Conservation (phyloP, 306 rosid genomes). For the Fragaria vesca region DNA sequence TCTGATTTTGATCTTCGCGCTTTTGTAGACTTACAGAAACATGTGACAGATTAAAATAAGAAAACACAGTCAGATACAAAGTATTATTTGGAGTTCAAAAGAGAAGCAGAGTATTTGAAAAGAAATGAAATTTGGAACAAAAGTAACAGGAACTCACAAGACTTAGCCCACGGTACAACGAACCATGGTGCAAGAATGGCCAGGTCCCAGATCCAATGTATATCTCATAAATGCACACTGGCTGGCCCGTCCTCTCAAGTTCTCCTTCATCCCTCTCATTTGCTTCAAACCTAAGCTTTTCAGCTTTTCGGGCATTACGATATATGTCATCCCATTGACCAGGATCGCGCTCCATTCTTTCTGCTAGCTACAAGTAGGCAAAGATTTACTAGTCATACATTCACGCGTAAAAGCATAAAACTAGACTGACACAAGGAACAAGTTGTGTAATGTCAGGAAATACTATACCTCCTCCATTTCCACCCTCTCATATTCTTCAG, state of each 20-base stretch:
- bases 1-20: constrained; percentile 77
- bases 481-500: constrained; percentile 74
- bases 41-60: constrained; percentile 7
- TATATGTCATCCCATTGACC: constrained; percentile 86
- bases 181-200: constrained; percentile 94
- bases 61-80: not conserved
- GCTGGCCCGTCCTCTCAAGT: constrained; percentile 93
- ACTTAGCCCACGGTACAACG: constrained; percentile 94
- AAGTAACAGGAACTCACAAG: constrained; percentile 58
- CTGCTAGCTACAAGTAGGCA: constrained; percentile 58
- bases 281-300: constrained; percentile 78
- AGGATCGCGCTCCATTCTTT: constrained; percentile 64
- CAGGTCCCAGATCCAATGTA: constrained; percentile 82
- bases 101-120: not conserved
- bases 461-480: constrained; percentile 86
- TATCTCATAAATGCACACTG: constrained; percentile 87
- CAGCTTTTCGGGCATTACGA: constrained; percentile 85
- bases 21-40: constrained; percentile 69
- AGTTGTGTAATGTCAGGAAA: constrained; percentile 25
- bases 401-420: constrained; percentile 12
- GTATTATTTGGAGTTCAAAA: not conserved
- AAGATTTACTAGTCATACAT: constrained; percentile 19
- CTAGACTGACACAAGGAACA: constrained; percentile 16
- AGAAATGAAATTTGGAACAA: not conserved
- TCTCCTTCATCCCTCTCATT: constrained; percentile 99